Base-by-base conservation (phyloP, 1,284 basidiomycete species). In the Erythrobasidium hasegawianum region DNA sequence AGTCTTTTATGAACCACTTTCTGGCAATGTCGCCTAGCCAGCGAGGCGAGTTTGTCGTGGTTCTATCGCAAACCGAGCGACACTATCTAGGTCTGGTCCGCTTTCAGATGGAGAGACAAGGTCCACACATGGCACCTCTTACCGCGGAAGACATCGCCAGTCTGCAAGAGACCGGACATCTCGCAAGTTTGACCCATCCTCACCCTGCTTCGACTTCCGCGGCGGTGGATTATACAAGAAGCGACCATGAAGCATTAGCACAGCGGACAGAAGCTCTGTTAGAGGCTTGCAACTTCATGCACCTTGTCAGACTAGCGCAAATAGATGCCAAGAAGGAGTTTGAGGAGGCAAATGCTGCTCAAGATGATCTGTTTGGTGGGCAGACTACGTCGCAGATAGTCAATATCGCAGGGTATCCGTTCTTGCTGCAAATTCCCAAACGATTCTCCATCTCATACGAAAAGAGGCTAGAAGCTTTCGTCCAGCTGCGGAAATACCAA, bases 341-440 rank as follows among this genome's bases (percentile, higher is more conserved):
- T 49, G 55, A 57, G 40, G 43, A 54, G 29, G 22, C 45, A 3
- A 38, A 49, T 14, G 33, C 27, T 13, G 45, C 43, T 11, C 62
- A 65, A 33, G 33, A 11, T 2, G 8, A 47, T 7, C 62, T 65
- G 16, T 20, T 65, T 14, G 62, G 55, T 8, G 56, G 55, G 7
- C 56, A 57, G 24, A 58, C 50, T 18, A 43, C 47, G 39, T 59
- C 43, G 20, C 49, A 57, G 26, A 41, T 67, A 13, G 64, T 67
- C 13, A 20, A 52, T 52, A 67, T 67, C 18, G 24, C 43, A 13
- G 64, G 64, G 7, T 47, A 50, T 26, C 64, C 64, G 9, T 67
- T 67, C 40, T 52, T 67, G 5, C 41, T 67, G 27, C 57, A 67
- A 20, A 47, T 67, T 2, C 64, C 64, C 2, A 18, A 29, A 9